Percentiles rank a stretch among this genome's conserved stretches.
Evolutionary conservation across 352 stramenopile genomes (phyloP).

Genomic region (Globisporangium nagaii): DNA sequence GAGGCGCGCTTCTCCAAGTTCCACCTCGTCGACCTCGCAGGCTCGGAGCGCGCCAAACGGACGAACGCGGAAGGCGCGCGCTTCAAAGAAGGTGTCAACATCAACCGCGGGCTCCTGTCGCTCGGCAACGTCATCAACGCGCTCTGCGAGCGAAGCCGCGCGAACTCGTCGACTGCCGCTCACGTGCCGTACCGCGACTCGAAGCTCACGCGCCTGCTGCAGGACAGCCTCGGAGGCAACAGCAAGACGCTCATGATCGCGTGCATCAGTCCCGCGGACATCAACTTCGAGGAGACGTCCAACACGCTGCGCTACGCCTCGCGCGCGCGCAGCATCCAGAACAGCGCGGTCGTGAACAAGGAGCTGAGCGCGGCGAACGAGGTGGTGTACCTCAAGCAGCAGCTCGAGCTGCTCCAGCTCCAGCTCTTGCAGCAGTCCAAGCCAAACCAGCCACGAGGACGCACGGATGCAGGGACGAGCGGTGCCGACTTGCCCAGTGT

Average conservation of each 20-base stretch:
- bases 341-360: slow-evolving; percentile 96
- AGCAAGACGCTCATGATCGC: slow-evolving; percentile 91
- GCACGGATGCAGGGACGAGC: neutral
- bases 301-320: slow-evolving; percentile 95
- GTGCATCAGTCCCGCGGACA: slow-evolving; percentile 68
- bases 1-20: slow-evolving; percentile 82
- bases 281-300: slow-evolving; percentile 92
- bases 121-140: slow-evolving; percentile 95
- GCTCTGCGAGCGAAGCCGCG: slow-evolving; percentile 78
- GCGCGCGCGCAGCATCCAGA: slow-evolving; percentile 98
- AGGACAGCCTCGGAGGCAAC: slow-evolving; percentile 88
- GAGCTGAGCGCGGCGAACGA: slow-evolving; percentile 89
- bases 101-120: slow-evolving; percentile 93
- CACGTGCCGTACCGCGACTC: slow-evolving; percentile 89
- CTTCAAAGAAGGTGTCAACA: slow-evolving; percentile 91
- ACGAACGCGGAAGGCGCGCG: slow-evolving; percentile 81
- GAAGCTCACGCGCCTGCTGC: slow-evolving; percentile 87
- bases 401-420: slow-evolving; percentile 59
- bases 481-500: neutral
- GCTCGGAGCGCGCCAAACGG: slow-evolving; percentile 89
- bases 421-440: slow-evolving; percentile 45
- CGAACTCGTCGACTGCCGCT: slow-evolving; percentile 11
- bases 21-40: slow-evolving; percentile 94
- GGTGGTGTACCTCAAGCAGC: slow-evolving; percentile 52
- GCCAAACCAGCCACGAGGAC: neutral